These are phyloP conservation scores for Miamiensis avidus DNA, from an alignment of 169 alveolate genomes.

Conservation along the genomic window DNA sequence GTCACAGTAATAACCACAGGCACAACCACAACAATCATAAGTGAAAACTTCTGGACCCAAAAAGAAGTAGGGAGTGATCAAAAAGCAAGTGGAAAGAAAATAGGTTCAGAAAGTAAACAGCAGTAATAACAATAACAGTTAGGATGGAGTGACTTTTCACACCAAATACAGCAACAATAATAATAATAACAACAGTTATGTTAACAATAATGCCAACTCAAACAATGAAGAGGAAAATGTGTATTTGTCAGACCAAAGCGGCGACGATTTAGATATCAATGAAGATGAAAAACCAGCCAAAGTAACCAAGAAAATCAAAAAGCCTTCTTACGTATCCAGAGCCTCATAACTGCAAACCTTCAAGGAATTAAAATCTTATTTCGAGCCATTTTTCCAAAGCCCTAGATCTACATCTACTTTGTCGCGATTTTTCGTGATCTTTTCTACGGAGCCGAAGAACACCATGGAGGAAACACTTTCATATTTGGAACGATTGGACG, in stretches of 20 bases:
- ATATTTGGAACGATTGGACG: not conserved
- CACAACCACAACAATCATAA: no score
- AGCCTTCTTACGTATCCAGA: not conserved
- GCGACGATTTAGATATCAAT: not conserved
- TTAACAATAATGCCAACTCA: not conserved
- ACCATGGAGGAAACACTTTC: not conserved
- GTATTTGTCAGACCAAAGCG: not conserved
- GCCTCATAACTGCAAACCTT: not conserved
- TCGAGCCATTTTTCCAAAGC: not conserved
- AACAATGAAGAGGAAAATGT: not conserved
- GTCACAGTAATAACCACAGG: no score
- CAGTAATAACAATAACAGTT: no score
- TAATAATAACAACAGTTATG: no score
- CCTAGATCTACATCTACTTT: not conserved
- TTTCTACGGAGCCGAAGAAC: not conserved
- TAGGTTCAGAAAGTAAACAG: no score
- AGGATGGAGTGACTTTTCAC: no score
- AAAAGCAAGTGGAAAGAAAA: no score
- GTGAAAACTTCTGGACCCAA: no score
- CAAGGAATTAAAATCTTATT: not conserved
- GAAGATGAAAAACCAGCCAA: not conserved
- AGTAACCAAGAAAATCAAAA: not conserved
- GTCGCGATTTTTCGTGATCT: not conserved
- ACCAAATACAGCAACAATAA: no score
- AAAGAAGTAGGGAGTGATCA: no score